A percentile compares a stretch with the other conserved stretches of the same genome.
These are phyloP conservation scores for Capronia coronata DNA, from an alignment of 2,329 filamentous ascomycete genomes.

Conservation along the genomic window DNA sequence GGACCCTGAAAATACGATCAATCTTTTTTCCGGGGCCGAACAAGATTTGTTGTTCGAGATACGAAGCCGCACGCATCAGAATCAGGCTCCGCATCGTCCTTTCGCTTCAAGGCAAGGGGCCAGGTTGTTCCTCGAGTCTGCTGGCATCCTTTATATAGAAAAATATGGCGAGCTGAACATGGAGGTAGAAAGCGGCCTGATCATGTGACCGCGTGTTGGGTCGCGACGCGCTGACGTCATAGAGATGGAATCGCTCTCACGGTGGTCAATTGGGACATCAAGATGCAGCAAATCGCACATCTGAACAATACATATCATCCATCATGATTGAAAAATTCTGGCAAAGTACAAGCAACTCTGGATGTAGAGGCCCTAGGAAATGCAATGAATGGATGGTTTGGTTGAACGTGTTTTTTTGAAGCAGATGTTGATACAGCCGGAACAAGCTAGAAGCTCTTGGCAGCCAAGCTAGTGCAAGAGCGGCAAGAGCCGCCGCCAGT, in stretches of 20 bases:
- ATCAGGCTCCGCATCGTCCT: background rate
- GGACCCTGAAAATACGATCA: background rate
- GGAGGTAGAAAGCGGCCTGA: background rate
- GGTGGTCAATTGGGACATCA: background rate
- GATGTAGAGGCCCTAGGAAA: background rate
- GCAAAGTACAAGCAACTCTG: background rate
- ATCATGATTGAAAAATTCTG: background rate
- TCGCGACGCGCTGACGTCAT: conserved; percentile 21
- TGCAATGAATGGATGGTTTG: background rate
- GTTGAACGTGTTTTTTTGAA: background rate
- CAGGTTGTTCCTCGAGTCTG: background rate
- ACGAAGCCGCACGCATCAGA: too few relatives aligned
- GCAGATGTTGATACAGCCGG: background rate
- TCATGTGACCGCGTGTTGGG: conserved; percentile 14
- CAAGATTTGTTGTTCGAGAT: background rate
- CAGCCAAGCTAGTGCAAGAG: background rate
- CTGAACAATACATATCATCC: too few relatives aligned
- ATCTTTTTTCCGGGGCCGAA: background rate
- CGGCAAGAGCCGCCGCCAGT: conserved; percentile 5
- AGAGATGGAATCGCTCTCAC: background rate
- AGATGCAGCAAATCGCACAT: background rate
- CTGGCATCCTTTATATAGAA: background rate
- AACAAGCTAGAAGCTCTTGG: background rate
- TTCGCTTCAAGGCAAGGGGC: background rate
- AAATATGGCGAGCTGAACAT: background rate